Evolutionary conservation across 2,329 filamentous ascomycete genomes (phyloP).

Genomic region (Exophiala spinifera): DNA sequence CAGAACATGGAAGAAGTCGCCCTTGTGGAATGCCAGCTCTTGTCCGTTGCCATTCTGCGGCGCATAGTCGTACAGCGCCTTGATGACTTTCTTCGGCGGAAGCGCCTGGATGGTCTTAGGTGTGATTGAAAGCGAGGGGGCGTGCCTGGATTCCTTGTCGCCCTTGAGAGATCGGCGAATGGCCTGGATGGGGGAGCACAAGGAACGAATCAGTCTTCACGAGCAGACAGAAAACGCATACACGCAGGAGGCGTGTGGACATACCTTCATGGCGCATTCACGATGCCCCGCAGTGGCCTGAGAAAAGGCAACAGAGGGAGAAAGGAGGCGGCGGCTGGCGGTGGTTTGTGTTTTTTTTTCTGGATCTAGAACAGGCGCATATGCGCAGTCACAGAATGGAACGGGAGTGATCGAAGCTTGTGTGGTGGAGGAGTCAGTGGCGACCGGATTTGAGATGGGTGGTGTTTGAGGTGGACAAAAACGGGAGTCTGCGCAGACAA

Average conservation of each 20-base stretch:
- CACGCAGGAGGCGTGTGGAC: constrained; percentile 3
- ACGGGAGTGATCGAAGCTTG: constrained; percentile 17
- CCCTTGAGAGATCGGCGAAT: constrained; percentile 87
- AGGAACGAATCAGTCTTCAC: constrained; percentile 3
- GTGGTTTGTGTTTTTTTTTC: constrained; percentile 4
- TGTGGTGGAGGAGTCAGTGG: constrained; percentile 8
- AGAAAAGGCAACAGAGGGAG: constrained; percentile 7
- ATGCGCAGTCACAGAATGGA: constrained; percentile 19
- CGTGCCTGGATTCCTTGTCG: constrained; percentile 65
- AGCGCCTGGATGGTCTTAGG: constrained; percentile 86
- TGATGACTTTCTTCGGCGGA: constrained; percentile 96
- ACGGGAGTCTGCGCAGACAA: constrained; percentile 7
- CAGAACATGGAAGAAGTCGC: constrained; percentile 98
- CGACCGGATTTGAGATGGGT: constrained; percentile 8
- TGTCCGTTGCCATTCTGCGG: constrained; percentile 65
- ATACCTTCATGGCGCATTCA: constrained; percentile 27
- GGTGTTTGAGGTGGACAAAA: constrained; percentile 16
- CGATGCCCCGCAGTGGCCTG: constrained; percentile 20
- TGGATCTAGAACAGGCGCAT: constrained; percentile 19
- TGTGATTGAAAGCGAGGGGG: constrained; percentile 69
- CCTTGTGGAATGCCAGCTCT: constrained; percentile 86
- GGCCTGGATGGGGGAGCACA: constrained; percentile 51
- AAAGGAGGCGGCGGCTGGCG: too few species aligned
- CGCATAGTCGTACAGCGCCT: constrained; percentile 90
- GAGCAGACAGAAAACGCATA: neutral